Conservation (phyloP, 2,329 filamentous ascomycete genomes). For the Teratosphaeria viscida region DNA sequence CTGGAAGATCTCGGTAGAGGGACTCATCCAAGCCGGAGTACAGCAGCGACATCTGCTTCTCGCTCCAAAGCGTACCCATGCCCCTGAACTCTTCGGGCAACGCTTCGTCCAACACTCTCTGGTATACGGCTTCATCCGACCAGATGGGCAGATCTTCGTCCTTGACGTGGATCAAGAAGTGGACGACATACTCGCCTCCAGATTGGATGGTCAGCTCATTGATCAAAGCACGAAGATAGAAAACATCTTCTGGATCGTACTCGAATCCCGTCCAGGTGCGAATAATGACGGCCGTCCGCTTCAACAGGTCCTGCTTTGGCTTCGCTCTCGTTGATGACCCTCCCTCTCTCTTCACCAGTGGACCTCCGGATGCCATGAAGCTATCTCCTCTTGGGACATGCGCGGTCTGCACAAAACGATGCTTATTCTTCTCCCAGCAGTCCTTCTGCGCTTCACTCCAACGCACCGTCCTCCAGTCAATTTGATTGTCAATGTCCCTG, state of each 20-base stretch:
- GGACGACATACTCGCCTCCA: slow-evolving; percentile 70
- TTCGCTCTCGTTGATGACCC: slow-evolving; percentile 14
- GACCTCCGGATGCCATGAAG: slow-evolving; percentile 13
- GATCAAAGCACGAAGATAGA: slow-evolving; percentile 72
- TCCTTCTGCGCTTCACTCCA: slow-evolving; percentile 71
- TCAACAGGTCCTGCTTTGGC: slow-evolving; percentile 20
- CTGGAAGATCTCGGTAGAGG: slow-evolving; percentile 49
- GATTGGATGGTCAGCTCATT: slow-evolving; percentile 67
- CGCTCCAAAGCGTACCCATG: slow-evolving; percentile 44
- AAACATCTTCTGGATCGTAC: slow-evolving; percentile 70
- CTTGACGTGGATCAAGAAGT: slow-evolving; percentile 77
- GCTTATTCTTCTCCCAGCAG: slow-evolving; percentile 61
- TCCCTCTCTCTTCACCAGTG: slow-evolving; percentile 1
- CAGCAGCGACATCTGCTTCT: slow-evolving; percentile 45
- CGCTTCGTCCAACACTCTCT: slow-evolving; percentile 48
- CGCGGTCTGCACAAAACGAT: slow-evolving; percentile 45
- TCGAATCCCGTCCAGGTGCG: slow-evolving; percentile 71
- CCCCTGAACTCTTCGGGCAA: slow-evolving; percentile 40
- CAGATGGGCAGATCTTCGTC: slow-evolving; percentile 70
- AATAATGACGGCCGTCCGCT: slow-evolving; percentile 68
- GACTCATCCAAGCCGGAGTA: slow-evolving; percentile 41
- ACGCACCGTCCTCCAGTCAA: slow-evolving; percentile 66
- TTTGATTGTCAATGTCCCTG: slow-evolving; percentile 46
- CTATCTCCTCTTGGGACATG: background rate
- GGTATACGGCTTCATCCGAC: slow-evolving; percentile 64